phyloP scores from a whole-genome alignment of 768 basidiomycete species.

The Rhizopogon roseolus region DNA sequence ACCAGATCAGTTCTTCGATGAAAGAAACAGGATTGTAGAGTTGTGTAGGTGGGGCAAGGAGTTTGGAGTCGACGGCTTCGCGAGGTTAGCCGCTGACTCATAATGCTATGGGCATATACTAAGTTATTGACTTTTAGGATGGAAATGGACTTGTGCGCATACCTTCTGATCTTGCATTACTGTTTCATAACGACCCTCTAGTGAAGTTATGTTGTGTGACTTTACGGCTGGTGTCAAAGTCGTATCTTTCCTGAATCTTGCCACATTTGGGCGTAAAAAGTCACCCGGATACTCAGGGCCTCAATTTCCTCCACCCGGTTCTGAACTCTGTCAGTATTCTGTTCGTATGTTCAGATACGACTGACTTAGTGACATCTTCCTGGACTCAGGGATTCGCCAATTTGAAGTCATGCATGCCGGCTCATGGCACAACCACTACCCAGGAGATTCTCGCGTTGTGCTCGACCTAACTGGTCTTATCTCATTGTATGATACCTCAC shows the following conservation, averaged over 20 bases:
- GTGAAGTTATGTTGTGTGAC: constrained; percentile 33
- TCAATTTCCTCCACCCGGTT: background rate
- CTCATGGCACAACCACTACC: constrained; percentile 19
- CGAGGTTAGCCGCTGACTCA: constrained; percentile 11
- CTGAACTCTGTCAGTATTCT: background rate
- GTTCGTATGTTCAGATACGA: background rate
- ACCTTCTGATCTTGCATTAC: background rate
- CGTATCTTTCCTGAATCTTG: constrained; percentile 20
- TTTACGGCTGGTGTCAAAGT: constrained; percentile 24
- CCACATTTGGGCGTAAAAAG: constrained; percentile 7
- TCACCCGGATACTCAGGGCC: too few relatives aligned
- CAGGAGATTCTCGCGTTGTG: constrained; percentile 21
- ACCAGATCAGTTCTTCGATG: constrained; percentile 14
- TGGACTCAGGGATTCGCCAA: background rate
- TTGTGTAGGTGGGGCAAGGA: constrained; percentile 30
- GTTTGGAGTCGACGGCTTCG: constrained; percentile 28
- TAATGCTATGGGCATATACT: too few relatives aligned
- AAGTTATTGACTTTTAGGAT: constrained; percentile 9
- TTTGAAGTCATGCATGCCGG: constrained; percentile 14
- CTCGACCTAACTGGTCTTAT: constrained; percentile 17
- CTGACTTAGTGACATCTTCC: background rate
- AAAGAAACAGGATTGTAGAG: constrained; percentile 18
- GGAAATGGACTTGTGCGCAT: constrained; percentile 27
- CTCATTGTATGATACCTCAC: constrained; percentile 23
- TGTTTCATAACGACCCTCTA: constrained; percentile 1